Evolutionary conservation across 116 monocot species (phyloP), one percentile per base, ranked within the genome.

Genomic region (Papilionanthe hybrid): DNA sequence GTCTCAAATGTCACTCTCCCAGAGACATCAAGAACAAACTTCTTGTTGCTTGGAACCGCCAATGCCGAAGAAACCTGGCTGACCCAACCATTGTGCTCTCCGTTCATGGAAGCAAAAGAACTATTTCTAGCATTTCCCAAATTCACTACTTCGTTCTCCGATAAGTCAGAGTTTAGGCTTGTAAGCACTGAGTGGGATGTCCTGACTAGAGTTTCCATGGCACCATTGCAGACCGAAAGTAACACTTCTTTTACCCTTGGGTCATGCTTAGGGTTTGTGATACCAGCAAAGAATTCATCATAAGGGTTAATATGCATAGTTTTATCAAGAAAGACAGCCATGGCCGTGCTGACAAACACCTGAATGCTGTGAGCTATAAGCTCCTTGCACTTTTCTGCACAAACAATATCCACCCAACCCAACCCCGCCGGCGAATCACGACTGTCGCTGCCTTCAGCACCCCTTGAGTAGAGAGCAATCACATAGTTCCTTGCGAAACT

Each of bases 1-100:
- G 87, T 92, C 83, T 92, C 90, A 15, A 87, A 88, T 1, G 93
- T 90, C 84, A 96, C 93, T 45, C 93, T 90, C 72, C 96, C 96
- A 0, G 96, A 92, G 27, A 96, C 78, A 81, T 93, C 93, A 10
- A 96, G 88, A 49, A 92, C 87, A 19, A 96, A 84, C 57, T 79
- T 92, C 79, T 84, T 80, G 73, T 93, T 92, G 32, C 88, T 85
- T 8, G 91, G 91, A 7, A 87, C 83, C 1, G 87, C 84, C 75
- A 91, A 42, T 15, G 90, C 86, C 10, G 93, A 86, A 13, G 93
- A 91, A 28, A 91, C 81, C 55, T 68, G 81, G 7, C 76, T 73
- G 11, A 89, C 72, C 91, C 87, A 91, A 12, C 86, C 79, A 68
- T 66, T 80, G 44, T 78, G 55, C 3, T 42, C 75, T 20, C 53